Conservation (phyloP, 2,329 filamentous ascomycete species). For the Cryoendolithus antarcticus region DNA sequence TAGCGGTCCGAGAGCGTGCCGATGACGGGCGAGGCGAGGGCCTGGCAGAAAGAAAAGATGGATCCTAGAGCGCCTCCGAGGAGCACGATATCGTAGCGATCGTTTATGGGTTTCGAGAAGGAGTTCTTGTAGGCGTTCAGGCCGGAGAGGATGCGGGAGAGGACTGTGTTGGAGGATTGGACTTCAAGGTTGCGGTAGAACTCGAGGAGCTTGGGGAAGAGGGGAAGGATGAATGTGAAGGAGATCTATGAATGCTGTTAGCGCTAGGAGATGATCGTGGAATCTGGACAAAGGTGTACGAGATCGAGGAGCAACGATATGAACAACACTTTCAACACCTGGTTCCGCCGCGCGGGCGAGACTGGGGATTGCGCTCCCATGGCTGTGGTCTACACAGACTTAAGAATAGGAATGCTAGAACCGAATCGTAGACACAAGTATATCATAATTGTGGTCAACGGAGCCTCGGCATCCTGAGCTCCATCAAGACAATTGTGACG, state of each 20-base stretch:
- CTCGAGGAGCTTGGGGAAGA: constrained; percentile 88
- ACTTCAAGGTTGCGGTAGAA: constrained; percentile 86
- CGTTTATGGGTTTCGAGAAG: constrained; percentile 86
- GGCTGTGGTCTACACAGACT: background rate
- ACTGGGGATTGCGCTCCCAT: constrained; percentile 8
- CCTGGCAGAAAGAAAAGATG: constrained; percentile 85
- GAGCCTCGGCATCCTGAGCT: too few relatives aligned
- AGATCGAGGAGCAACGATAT: constrained; percentile 80
- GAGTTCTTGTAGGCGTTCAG: constrained; percentile 91
- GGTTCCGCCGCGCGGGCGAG: constrained; percentile 46
- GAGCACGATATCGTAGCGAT: constrained; percentile 91
- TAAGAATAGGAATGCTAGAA: too few relatives aligned
- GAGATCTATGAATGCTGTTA: constrained; percentile 54
- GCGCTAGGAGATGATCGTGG: background rate
- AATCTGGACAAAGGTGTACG: constrained; percentile 39
- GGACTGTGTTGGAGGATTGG: constrained; percentile 46
- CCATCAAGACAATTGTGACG: too few relatives aligned
- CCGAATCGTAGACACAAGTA: too few relatives aligned
- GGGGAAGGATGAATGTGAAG: constrained; percentile 93
- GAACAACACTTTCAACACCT: constrained; percentile 76
- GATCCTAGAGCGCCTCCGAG: constrained; percentile 88
- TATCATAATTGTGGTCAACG: too few relatives aligned
- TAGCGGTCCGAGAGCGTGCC: constrained; percentile 77
- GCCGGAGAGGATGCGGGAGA: constrained; percentile 66
- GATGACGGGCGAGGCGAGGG: constrained; percentile 82